Percentiles rank a stretch among this genome's conserved stretches.
Conservation (phyloP, 306 rosid genomes). For the Prunus kanzakura region DNA sequence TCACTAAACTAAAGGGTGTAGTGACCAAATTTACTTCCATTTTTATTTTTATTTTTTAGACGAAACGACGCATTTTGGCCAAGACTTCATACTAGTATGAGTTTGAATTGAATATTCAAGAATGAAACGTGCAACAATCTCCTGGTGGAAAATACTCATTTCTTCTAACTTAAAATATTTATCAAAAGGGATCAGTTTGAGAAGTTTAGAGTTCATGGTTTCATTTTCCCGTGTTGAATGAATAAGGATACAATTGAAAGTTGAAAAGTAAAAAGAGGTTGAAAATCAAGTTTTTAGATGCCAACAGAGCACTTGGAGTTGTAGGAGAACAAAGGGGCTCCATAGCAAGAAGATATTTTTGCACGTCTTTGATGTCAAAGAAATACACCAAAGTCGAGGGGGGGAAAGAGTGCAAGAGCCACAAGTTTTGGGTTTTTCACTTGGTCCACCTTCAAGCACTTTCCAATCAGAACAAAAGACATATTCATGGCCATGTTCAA, state of each 20-base stretch:
- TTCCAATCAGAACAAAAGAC: slow-evolving; percentile 17
- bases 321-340: background rate
- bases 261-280: background rate
- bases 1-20: background rate
- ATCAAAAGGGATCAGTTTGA: too few relatives aligned
- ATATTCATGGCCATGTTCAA: slow-evolving; percentile 41
- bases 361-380: background rate
- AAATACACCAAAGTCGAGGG: slow-evolving; percentile 1
- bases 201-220: background rate
- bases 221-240: background rate
- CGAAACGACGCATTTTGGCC: background rate
- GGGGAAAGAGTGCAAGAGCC: slow-evolving; percentile 19
- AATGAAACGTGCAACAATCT: background rate
- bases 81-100: background rate
- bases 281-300: background rate
- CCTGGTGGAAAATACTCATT: background rate
- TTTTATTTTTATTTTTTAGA: background rate
- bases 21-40: background rate
- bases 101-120: background rate
- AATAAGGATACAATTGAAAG: background rate
- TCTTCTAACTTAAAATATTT: background rate
- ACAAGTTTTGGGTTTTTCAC: background rate
- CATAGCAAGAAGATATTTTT: background rate
- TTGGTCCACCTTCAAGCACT: slow-evolving; percentile 20
- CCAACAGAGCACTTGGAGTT: background rate